phyloP scores from a whole-genome alignment of 2,329 filamentous ascomycete species.

The Pseudogymnoascus sp. region DNA sequence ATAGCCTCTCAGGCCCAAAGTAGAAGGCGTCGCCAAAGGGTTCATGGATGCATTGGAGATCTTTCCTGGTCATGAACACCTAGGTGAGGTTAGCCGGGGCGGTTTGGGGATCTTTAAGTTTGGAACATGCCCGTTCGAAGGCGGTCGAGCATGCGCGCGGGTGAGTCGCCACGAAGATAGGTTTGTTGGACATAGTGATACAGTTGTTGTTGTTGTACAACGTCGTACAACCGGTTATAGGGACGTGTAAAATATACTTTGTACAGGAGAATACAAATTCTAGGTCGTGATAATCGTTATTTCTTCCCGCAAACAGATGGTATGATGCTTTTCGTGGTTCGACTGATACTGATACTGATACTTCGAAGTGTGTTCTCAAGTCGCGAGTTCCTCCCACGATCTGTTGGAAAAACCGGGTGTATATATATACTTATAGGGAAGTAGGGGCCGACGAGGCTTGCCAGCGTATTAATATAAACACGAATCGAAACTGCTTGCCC shows the following conservation, averaged over 20 bases:
- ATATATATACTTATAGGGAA: background rate
- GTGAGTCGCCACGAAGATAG: conserved; percentile 90
- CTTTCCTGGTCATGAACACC: conserved; percentile 93
- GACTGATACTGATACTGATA: conserved; percentile 5
- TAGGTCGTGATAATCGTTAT: conserved; percentile 1
- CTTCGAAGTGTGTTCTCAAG: background rate
- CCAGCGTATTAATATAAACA: conserved; percentile 4
- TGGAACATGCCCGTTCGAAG: conserved; percentile 72
- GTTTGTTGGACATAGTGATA: conserved; percentile 62
- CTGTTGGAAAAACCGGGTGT: background rate
- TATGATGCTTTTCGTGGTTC: background rate
- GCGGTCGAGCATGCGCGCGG: conserved; percentile 93
- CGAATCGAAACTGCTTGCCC: background rate
- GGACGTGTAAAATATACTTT: background rate
- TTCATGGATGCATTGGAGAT: conserved; percentile 84
- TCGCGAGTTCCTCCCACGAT: background rate
- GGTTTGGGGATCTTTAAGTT: background rate
- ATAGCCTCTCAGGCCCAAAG: conserved; percentile 84
- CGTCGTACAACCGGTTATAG: background rate
- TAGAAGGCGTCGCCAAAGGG: conserved; percentile 97
- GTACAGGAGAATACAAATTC: conserved; percentile 3
- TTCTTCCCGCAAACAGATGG: background rate
- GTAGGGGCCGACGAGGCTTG: background rate
- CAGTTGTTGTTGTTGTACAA: background rate
- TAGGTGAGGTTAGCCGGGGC: conserved; percentile 30